phyloP scores from a whole-genome alignment of 2,329 filamentous ascomycete species.

The Hypomyces rosellus region DNA sequence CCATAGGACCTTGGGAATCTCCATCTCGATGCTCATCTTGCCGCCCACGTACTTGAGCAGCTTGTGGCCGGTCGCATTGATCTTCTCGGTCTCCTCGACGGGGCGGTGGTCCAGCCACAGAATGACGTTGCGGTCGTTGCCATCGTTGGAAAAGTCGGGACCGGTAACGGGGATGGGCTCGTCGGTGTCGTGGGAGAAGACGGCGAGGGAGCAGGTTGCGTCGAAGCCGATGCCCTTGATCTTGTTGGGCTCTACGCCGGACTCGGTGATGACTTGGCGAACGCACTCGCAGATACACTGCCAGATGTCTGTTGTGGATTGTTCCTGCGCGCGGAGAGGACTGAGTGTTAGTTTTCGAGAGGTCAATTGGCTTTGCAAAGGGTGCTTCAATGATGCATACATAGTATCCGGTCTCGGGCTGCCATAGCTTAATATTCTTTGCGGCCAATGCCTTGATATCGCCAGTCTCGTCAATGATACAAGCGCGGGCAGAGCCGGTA shows the following conservation, averaged over 20 bases:
- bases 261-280: slow-evolving; percentile 72
- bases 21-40: slow-evolving; percentile 99
- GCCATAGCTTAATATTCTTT: slow-evolving; percentile 74
- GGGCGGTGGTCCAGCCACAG: slow-evolving; percentile 96
- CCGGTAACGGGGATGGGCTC: slow-evolving; percentile 88
- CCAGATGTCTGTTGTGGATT: slow-evolving; percentile 98
- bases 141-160: slow-evolving; percentile 68
- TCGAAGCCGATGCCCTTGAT: slow-evolving; percentile 95
- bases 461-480: slow-evolving; percentile 86
- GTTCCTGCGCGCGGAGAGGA: slow-evolving; percentile 52
- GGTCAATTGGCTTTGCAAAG: slow-evolving; percentile 1
- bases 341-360: slow-evolving; percentile 3
- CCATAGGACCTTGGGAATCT: slow-evolving; percentile 97
- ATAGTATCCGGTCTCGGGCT: slow-evolving; percentile 69
- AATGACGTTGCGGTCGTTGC: slow-evolving; percentile 88
- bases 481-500: slow-evolving; percentile 89
- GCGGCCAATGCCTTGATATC: slow-evolving; percentile 75
- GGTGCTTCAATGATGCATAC: slow-evolving; percentile 35
- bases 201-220: slow-evolving; percentile 93
- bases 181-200: slow-evolving; percentile 83
- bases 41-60: slow-evolving; percentile 93
- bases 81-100: slow-evolving; percentile 81
- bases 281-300: slow-evolving; percentile 86
- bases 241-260: slow-evolving; percentile 65
- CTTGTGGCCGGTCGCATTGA: slow-evolving; percentile 89